phyloP scores from a whole-genome alignment of 192 early-diverging fungal genomes.

The Thoreauomyces humboldtii region DNA sequence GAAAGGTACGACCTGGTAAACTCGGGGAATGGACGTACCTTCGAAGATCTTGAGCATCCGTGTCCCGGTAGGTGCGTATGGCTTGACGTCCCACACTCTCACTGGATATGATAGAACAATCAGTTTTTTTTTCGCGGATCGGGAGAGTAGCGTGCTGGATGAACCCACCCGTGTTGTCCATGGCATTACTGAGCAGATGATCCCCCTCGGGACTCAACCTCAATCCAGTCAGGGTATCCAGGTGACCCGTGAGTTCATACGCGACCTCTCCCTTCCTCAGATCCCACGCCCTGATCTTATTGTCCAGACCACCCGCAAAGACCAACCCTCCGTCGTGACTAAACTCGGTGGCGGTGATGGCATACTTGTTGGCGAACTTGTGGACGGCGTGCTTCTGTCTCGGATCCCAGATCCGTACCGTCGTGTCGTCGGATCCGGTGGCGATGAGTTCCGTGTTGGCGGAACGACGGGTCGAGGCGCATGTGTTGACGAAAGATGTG shows the following conservation, averaged over 20 bases:
- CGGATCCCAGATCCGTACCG: conserved; percentile 57
- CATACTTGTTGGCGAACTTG: conserved; percentile 34
- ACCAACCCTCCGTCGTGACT: conserved; percentile 73
- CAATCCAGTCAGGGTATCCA: conserved; percentile 87
- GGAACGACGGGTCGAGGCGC: conserved; percentile 57
- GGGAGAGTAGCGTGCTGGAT: too few species aligned
- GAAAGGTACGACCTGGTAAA: too few species aligned
- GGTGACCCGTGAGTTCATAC: conserved; percentile 76
- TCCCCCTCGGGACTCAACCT: conserved; percentile 80
- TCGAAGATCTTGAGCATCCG: conserved; percentile 79
- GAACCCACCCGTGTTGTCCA: conserved; percentile 86
- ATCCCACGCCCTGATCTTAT: conserved; percentile 88
- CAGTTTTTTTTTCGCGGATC: too few species aligned
- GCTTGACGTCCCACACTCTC: conserved; percentile 92
- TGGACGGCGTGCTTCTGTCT: conserved; percentile 40
- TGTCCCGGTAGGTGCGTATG: conserved; percentile 65
- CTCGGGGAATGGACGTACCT: conserved; percentile 41
- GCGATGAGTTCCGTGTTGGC: conserved; percentile 73
- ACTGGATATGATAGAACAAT: too few species aligned
- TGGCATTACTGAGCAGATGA: conserved; percentile 77
- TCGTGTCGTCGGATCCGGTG: conserved; percentile 83
- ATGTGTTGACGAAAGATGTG: conserved; percentile 76
- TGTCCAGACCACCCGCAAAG: conserved; percentile 88
- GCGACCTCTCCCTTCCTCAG: conserved; percentile 66
- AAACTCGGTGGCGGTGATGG: conserved; percentile 77